Base-by-base conservation (phyloP, 2,329 filamentous ascomycete species). In the Didymella pinodella region DNA sequence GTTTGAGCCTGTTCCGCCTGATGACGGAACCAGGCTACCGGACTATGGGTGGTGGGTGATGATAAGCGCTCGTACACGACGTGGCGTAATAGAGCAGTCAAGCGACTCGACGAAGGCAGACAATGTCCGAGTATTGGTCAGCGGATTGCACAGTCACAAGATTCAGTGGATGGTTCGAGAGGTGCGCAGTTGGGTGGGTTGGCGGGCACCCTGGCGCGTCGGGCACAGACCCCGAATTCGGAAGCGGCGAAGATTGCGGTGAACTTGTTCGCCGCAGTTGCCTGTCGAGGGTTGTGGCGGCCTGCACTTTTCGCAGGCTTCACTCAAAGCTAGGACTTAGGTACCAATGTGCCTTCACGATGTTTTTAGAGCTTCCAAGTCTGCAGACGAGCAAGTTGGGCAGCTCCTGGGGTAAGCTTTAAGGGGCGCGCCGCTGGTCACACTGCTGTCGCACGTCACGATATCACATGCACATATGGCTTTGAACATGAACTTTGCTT, bases 1-100 rank as follows among this genome's bases (percentile, higher is more conserved):
- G 38, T 60, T 65, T 64, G 59, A 61, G 74, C 72, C 73, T 66
- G 71, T 70, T 70, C 70, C 75, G 75, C 74, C 69, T 69, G 70
- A 75, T 77, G 75, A 77, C 75, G 75, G 75, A 75, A 77, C 72
- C 74, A 76, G 74, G 73, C 71, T 73, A 62, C 65, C 41, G 50
- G 57, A 57, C 51, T 54, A 45, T 59, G 59, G 59, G 61, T 57
- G 47, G 32, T 41, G 58, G 59, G 62, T 54, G 60, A 48, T 55
- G 54, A 59, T 61, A 47, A 50, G 54, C 46, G 58, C 45, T 58
- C 57, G 60, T 8, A 48, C 49, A 48, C 38, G 12, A 44, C 18
- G 60, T 57, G 58, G 60, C 56, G 56, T 25, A 11, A 41, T 41
- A 50, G 25, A 62, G 32, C 31, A 29, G 59, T 49, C 54, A 61